Percentiles rank a stretch among this genome's conserved stretches.
Evolutionary conservation across 2,329 filamentous ascomycete genomes (phyloP).

Genomic region (Neopestalotiopsis sp.): DNA sequence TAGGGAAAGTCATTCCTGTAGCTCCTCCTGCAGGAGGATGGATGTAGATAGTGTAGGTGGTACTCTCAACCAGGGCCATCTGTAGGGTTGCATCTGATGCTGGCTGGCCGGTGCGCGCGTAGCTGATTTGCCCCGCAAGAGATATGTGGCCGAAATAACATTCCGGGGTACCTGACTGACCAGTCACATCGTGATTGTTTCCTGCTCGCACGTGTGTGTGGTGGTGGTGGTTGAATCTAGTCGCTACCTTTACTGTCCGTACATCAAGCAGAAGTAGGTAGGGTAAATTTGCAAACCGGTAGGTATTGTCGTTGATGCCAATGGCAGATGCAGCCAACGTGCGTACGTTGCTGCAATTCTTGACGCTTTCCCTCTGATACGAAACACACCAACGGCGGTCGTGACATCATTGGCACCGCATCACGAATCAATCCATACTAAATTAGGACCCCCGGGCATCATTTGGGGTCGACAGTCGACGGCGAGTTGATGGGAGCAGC

Average conservation of each 20-base stretch:
- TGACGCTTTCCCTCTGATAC: neutral
- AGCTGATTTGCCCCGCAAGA: constrained; percentile 6
- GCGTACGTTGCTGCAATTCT: neutral
- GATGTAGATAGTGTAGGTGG: neutral
- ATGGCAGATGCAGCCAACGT: neutral
- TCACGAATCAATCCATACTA: constrained; percentile 1
- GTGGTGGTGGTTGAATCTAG: neutral
- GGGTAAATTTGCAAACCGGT: neutral
- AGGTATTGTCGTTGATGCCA: neutral
- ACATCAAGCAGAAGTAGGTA: neutral
- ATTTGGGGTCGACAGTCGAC: neutral
- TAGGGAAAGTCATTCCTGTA: constrained; percentile 10
- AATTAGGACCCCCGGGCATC: neutral
- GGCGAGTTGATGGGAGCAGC: neutral
- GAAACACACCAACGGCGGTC: neutral
- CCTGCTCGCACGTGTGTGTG: neutral
- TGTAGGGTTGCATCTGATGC: neutral
- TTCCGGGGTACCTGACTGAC: neutral
- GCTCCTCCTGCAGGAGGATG: constrained; percentile 11
- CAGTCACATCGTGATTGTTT: neutral
- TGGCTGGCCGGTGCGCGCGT: neutral
- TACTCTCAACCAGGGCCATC: neutral
- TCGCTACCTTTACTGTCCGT: no score
- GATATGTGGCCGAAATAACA: constrained; percentile 9
- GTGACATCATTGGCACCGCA: neutral